A percentile compares a stretch with the other conserved stretches of the same genome.
Evolutionary conservation across 306 rosid genomes (phyloP).

Genomic region (Trifolium fragiferum): DNA sequence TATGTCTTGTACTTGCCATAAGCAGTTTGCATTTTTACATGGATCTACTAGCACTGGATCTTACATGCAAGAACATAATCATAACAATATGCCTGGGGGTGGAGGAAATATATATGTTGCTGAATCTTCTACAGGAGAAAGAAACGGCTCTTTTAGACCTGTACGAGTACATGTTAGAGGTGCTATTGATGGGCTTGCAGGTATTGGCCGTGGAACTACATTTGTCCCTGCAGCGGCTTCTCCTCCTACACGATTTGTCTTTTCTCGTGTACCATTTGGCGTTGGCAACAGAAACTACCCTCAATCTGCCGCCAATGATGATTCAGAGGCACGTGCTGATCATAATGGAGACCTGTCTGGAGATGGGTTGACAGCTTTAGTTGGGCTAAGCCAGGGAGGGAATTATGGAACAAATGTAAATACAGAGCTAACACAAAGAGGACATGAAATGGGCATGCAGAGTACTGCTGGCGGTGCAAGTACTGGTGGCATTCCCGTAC

Average conservation of each 20-base stretch:
- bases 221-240: constrained; percentile 85
- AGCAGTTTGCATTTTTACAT: constrained; percentile 73
- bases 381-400: constrained; percentile 87
- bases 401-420: constrained; percentile 59
- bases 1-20: constrained; percentile 80
- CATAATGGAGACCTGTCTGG: constrained; percentile 82
- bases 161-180: constrained; percentile 92
- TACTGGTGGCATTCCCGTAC: constrained; percentile 76
- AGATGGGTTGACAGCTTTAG: constrained; percentile 97
- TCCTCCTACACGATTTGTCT: constrained; percentile 94
- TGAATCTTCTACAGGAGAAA: constrained; percentile 80
- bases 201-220: constrained; percentile 91
- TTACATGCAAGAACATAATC: constrained; percentile 81
- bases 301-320: constrained; percentile 89
- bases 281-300: constrained; percentile 86
- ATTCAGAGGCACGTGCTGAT: constrained; percentile 83
- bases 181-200: constrained; percentile 95
- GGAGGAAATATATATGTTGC: constrained; percentile 78
- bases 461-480: constrained; percentile 73
- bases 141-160: constrained; percentile 74
- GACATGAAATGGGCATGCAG: constrained; percentile 75
- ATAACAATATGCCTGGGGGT: constrained; percentile 66
- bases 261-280: constrained; percentile 91
- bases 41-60: constrained; percentile 67
- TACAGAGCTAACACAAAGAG: constrained; percentile 74